These are phyloP conservation scores for Phytophthora meadii DNA, from an alignment of 352 stramenopile genomes.

Conservation along the genomic window DNA sequence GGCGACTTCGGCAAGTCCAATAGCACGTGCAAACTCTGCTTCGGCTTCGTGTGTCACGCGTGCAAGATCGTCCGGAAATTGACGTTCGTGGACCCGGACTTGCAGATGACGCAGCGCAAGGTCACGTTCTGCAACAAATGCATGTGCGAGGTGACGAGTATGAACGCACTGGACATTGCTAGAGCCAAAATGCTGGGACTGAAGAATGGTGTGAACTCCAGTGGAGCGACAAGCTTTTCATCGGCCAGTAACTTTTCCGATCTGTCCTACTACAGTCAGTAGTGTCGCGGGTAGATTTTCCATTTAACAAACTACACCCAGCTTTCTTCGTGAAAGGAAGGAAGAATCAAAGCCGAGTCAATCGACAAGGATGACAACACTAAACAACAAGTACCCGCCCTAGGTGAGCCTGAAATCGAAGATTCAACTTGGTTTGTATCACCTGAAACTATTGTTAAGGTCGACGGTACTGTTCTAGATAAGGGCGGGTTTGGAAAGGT, in stretches of 20 bases:
- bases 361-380: too few species aligned
- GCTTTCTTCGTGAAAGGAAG: too few species aligned
- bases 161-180: neutral
- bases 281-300: too few species aligned
- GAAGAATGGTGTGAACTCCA: too few species aligned
- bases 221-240: too few species aligned
- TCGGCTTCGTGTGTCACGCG: slow-evolving; percentile 6
- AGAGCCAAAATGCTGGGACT: neutral
- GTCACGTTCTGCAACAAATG: neutral
- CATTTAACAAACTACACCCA: too few species aligned
- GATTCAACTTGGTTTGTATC: slow-evolving; percentile 16
- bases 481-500: slow-evolving; percentile 17
- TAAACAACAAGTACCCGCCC: slow-evolving; percentile 11
- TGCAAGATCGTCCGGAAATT: neutral
- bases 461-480: neutral
- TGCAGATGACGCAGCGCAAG: neutral
- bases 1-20: slow-evolving; percentile 10
- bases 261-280: too few species aligned
- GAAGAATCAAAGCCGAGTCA: too few species aligned
- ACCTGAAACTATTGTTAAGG: neutral
- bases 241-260: too few species aligned
- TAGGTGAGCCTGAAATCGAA: slow-evolving; percentile 1
- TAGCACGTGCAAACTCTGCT: slow-evolving; percentile 12
- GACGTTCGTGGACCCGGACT: neutral
- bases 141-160: neutral